Evolutionary conservation across 2,329 filamentous ascomycete species (phyloP), one percentile per base, ranked within the genome.

Genomic region (Phyllosticta citrichinensis): DNA sequence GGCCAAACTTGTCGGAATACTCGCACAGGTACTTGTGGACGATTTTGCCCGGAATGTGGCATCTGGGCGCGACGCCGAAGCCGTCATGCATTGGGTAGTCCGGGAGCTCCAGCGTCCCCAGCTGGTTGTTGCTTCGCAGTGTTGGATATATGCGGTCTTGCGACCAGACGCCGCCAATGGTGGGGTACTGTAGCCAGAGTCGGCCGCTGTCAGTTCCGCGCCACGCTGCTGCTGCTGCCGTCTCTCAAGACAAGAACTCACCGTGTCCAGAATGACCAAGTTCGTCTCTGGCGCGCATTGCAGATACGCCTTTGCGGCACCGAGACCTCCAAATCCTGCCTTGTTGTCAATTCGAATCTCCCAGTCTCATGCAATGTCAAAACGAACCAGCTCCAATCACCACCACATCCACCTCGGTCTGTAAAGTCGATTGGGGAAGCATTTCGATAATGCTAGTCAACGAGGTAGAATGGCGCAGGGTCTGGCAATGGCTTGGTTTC

Each of bases 41-140:
- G 2, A 81, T 77, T 0, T 75, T 65, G 0, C 83, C 85, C 0
- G 84, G 80, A 56, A 88, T 83, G 68, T 87, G 84, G 53, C 84
- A 70, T 12, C 81, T 80, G 0, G 69, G 65, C 53, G 77, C 74
- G 53, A 80, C 75, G 22, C 66, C 58, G 52, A 66, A 71, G 24
- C 66, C 55, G 2, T 66, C 67, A 14, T 63, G 64, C 68, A 73
- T 69, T 3, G 70, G 69, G 52, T 68, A 62, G 66, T 75, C 75
- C 30, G 69, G 70, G 52, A 71, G 77, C 66, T 78, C 74, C 19
- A 69, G 71, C 35, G 70, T 71, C 14, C 70, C 68, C 25, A 73
- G 69, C 40, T 76, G 70, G 60, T 77, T 78, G 65, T 79, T 78
- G 4, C 75, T 75, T 61, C 71, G 72, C 10, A 78, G 68, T 1